phyloP scores from a whole-genome alignment of 306 rosid species.

The Neltuma alba region DNA sequence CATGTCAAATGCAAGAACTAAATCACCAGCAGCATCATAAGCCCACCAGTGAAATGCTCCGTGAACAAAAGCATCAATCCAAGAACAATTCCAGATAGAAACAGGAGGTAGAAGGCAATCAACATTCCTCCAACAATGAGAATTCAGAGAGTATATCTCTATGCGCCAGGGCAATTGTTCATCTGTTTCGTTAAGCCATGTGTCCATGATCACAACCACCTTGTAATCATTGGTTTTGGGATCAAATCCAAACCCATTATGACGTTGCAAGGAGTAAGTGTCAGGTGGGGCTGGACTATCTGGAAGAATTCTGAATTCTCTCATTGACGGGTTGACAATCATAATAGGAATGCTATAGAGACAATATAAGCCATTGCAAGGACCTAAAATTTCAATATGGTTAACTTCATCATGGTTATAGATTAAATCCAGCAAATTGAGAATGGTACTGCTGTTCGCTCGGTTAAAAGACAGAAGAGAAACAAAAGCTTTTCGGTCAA shows the following conservation, averaged over 20 bases:
- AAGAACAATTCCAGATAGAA: background rate
- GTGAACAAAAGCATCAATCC: background rate
- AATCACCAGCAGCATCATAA: background rate
- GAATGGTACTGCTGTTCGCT: background rate
- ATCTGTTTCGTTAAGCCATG: background rate
- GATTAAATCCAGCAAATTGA: background rate
- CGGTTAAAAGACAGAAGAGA: background rate
- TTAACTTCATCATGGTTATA: background rate
- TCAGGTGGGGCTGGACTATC: background rate
- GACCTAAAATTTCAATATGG: background rate
- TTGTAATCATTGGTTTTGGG: slow-evolving; percentile 9
- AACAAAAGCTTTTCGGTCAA: background rate
- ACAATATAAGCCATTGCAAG: slow-evolving; percentile 20
- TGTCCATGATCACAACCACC: background rate
- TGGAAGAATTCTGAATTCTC: slow-evolving; percentile 1
- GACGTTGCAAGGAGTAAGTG: background rate
- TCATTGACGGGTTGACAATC: slow-evolving; percentile 6
- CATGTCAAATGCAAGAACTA: slow-evolving; percentile 9
- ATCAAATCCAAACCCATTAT: slow-evolving; percentile 14
- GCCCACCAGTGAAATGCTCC: slow-evolving; percentile 24
- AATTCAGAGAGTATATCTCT: background rate
- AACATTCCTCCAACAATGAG: slow-evolving; percentile 12
- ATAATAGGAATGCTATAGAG: background rate
- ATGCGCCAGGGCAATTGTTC: background rate
- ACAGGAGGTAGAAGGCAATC: background rate